Conservation (phyloP, 1,284 basidiomycete species). For the Ustilago trichophora region DNA sequence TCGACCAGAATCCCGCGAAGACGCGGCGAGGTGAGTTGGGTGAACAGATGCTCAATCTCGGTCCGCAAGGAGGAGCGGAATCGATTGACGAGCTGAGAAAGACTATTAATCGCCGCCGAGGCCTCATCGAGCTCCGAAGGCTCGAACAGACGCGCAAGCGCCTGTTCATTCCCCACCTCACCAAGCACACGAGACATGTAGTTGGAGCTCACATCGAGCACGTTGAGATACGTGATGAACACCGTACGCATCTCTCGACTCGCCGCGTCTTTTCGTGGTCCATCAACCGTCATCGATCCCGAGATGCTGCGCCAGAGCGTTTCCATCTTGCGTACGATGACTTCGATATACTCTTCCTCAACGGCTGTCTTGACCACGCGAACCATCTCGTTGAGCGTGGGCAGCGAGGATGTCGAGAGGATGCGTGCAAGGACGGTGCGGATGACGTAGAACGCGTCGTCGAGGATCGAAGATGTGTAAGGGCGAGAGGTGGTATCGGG, state of each 20-base stretch:
- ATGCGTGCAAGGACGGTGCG: conserved; percentile 56
- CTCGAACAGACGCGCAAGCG: conserved; percentile 40
- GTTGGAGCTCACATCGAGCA: conserved; percentile 52
- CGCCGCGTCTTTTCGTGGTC: conserved; percentile 61
- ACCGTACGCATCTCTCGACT: conserved; percentile 59
- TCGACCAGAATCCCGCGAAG: conserved; percentile 84
- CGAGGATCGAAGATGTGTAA: conserved; percentile 59
- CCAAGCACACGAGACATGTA: conserved; percentile 56
- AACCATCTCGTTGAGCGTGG: conserved; percentile 38
- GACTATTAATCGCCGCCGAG: conserved; percentile 9
- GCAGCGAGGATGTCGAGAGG: conserved; percentile 54
- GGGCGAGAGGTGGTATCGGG: conserved; percentile 51
- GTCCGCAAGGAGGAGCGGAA: conserved; percentile 69
- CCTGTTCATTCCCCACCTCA: conserved; percentile 42
- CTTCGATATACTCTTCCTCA: conserved; percentile 61
- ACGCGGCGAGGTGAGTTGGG: conserved; percentile 85
- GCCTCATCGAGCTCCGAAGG: conserved; percentile 13
- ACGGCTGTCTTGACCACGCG: conserved; percentile 37
- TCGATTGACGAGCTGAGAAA: conserved; percentile 22
- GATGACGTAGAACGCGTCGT: conserved; percentile 65
- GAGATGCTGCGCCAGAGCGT: conserved; percentile 54
- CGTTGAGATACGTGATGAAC: conserved; percentile 63
- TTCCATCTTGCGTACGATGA: conserved; percentile 62
- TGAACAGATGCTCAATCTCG: conserved; percentile 92
- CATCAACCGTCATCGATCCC: conserved; percentile 57